phyloP scores from a whole-genome alignment of 78 protist species.

The Blattamonas nauphoetae region DNA sequence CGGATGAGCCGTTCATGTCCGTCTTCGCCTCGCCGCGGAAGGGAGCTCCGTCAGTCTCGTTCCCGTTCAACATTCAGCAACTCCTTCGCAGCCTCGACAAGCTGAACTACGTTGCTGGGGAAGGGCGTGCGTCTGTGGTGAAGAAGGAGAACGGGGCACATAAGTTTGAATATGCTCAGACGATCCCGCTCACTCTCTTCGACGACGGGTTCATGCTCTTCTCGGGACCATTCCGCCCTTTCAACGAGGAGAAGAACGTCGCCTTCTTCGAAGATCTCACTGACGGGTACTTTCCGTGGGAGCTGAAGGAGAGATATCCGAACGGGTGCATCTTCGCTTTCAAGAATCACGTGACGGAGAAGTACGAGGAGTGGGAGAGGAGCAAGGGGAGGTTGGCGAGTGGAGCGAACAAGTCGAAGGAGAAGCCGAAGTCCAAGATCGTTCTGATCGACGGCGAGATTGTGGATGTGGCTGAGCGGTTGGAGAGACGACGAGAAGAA shows the following conservation, averaged over 20 bases:
- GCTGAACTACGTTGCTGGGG: not conserved
- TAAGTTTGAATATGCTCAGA: not conserved
- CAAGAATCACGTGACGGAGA: not conserved
- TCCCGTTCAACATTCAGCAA: not conserved
- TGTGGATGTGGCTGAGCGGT: no score
- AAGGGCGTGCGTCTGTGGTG: not conserved
- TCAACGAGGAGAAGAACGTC: not conserved
- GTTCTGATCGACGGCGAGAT: no score
- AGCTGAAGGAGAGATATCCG: not conserved
- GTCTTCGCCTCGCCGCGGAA: not conserved
- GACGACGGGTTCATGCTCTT: not conserved
- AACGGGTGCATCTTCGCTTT: not conserved
- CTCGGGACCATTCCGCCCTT: not conserved
- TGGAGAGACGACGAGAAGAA: no score
- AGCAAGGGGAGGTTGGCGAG: not conserved
- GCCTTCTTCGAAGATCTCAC: not conserved
- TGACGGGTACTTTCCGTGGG: constrained; percentile 1
- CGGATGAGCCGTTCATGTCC: not conserved
- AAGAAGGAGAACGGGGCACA: not conserved
- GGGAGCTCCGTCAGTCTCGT: not conserved
- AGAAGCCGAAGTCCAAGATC: no score
- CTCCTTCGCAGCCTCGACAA: not conserved
- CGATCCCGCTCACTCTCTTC: not conserved
- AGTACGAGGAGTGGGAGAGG: not conserved
- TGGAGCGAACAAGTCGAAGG: no score